Conservation (phyloP, 2,329 filamentous ascomycete genomes). For the Aspergillus versicolor region DNA sequence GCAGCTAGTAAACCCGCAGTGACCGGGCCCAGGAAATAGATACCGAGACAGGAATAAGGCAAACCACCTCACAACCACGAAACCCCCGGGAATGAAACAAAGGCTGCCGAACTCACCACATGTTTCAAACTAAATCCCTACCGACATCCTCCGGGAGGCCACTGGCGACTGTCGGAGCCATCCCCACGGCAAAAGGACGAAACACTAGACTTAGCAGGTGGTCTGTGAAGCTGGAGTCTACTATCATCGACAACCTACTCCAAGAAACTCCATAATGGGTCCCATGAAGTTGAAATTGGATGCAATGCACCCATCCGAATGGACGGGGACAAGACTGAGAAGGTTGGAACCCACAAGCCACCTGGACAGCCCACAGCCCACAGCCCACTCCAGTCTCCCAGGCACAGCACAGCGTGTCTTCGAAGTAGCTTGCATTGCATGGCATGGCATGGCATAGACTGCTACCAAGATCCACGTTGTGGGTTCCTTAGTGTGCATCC, state of each 20-base stretch:
- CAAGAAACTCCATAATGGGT: no score
- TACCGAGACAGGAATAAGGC: no score
- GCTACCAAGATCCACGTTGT: constrained; percentile 8
- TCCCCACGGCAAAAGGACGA: not conserved
- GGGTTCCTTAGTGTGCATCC: constrained; percentile 1
- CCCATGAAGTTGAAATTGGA: not conserved
- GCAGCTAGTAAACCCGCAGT: no score
- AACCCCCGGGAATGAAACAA: no score
- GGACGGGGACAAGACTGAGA: not conserved
- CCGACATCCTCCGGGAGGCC: not conserved
- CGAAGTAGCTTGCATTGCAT: constrained; percentile 17
- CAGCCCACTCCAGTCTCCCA: not conserved
- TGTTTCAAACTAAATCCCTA: not conserved
- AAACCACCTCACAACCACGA: no score
- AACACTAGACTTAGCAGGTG: not conserved
- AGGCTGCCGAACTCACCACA: not conserved
- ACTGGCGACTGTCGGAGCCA: not conserved
- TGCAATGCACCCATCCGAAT: not conserved
- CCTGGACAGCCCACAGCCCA: not conserved
- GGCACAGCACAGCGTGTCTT: not conserved
- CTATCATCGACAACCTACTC: no score
- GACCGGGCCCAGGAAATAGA: no score
- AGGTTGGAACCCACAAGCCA: not conserved
- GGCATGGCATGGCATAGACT: constrained; percentile 7
- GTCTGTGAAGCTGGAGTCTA: no score